phyloP scores from a whole-genome alignment of 2,329 filamentous ascomycete genomes.

The Fusarium abutilonis region DNA sequence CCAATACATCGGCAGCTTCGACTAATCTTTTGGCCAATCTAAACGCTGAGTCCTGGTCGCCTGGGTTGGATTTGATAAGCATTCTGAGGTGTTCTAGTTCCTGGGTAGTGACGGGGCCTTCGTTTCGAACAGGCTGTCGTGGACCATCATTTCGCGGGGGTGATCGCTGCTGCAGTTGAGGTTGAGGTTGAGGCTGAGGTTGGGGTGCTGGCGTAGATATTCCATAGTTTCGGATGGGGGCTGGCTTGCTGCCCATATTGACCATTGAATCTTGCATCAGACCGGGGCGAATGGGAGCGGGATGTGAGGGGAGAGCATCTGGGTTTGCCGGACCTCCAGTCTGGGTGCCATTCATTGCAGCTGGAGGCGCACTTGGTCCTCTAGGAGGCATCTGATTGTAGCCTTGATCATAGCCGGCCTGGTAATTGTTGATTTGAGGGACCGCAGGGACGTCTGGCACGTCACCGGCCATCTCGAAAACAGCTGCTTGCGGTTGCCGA shows the following conservation, averaged over 20 bases:
- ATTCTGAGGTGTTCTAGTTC: slow-evolving; percentile 81
- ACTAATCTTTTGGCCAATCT: slow-evolving; percentile 83
- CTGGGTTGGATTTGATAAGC: slow-evolving; percentile 74
- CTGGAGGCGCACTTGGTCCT: slow-evolving; percentile 49
- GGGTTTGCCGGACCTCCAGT: slow-evolving; percentile 45
- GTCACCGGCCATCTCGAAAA: slow-evolving; percentile 78
- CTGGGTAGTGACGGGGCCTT: slow-evolving; percentile 72
- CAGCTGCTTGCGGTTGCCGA: slow-evolving; percentile 70
- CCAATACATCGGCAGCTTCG: slow-evolving; percentile 82
- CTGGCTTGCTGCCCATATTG: slow-evolving; percentile 65
- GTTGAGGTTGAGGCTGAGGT: slow-evolving; percentile 30
- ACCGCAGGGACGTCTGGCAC: slow-evolving; percentile 63
- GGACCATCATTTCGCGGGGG: slow-evolving; percentile 40
- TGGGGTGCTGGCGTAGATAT: slow-evolving; percentile 54
- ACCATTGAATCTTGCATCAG: slow-evolving; percentile 68
- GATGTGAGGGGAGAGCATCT: slow-evolving; percentile 67
- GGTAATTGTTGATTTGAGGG: slow-evolving; percentile 42
- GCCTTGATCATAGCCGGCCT: slow-evolving; percentile 43
- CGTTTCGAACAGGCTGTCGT: slow-evolving; percentile 45
- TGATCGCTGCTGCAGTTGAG: slow-evolving; percentile 43
- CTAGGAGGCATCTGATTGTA: slow-evolving; percentile 43
- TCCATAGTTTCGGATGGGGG: slow-evolving; percentile 67
- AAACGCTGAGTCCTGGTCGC: slow-evolving; percentile 77
- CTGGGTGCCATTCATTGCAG: slow-evolving; percentile 23
- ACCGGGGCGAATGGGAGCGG: slow-evolving; percentile 70